phyloP scores from a whole-genome alignment of 2,329 filamentous ascomycete species.

The Cucurbitaria berberidis region DNA sequence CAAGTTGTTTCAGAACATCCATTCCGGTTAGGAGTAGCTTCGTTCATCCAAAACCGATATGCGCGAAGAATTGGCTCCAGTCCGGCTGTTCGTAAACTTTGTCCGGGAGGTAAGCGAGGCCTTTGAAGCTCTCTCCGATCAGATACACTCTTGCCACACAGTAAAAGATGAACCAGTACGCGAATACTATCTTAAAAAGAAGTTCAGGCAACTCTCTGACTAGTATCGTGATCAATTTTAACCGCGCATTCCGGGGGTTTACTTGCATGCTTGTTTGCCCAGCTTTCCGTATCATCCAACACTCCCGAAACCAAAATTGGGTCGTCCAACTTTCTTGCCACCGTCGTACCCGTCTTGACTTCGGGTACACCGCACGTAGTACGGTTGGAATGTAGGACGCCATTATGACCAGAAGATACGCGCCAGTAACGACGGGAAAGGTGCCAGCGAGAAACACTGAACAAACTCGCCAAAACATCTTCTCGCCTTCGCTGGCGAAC shows the following conservation, averaged over 20 bases:
- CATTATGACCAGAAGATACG: not conserved
- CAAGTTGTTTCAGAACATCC: no score
- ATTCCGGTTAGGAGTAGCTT: not conserved
- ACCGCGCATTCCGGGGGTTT: not conserved
- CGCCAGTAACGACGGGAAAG: not conserved
- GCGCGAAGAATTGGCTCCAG: conserved; percentile 24
- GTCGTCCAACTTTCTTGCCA: not conserved
- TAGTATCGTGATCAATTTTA: not conserved
- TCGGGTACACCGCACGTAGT: not conserved
- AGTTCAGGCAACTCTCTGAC: not conserved
- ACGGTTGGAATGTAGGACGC: not conserved
- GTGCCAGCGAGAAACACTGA: conserved; percentile 1
- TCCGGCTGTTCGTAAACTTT: conserved; percentile 18
- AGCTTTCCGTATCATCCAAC: not conserved
- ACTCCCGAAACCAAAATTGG: not conserved
- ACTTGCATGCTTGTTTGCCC: not conserved
- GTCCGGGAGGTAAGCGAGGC: conserved; percentile 18
- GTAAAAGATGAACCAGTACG: not conserved
- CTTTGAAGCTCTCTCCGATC: conserved; percentile 27
- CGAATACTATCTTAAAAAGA: not conserved
- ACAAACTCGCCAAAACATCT: conserved; percentile 22
- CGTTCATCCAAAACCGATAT: conserved; percentile 8
- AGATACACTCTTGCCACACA: conserved; percentile 6
- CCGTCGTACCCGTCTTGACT: not conserved
- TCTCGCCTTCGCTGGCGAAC: conserved; percentile 12